Evolutionary conservation across 768 basidiomycete species (phyloP), one percentile per base, ranked within the genome.

Genomic region (Pulveroboletus sp.): DNA sequence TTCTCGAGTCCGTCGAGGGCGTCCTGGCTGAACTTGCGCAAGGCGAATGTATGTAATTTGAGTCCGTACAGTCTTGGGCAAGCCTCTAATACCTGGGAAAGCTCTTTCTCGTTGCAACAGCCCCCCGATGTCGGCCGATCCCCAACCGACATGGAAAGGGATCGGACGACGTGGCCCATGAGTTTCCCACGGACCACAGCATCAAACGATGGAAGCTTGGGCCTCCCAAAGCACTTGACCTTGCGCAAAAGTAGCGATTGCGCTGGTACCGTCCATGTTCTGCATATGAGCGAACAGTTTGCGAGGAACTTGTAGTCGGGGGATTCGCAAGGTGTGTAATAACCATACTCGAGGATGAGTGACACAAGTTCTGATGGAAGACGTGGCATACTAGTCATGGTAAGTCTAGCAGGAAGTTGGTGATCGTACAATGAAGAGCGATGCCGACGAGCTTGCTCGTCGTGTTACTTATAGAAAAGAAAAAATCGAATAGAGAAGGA

Each of bases 51-150:
- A 20, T 52, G 54, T 19, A 73, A 38, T 5, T 38, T 41, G n/a
- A 73, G 65, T 19, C 68, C 69, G 46, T 73, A 73, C 21, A 73
- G 50, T 6, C 56, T 52, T 9, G 55, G 63, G 34, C 71, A 71
- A 0, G 47, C 39, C 12, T 63, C 51, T 10, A 71, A 40, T 2
- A 64, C 10, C 13, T 43, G 27, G 35, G 40, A n/a, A 35, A 58
- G 19, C 35, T 36, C 7, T 43, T 49, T 21, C 35, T 42, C 20
- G 35, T 19, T 4, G 37, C 29, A n/a, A n/a, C n/a, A n/a, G n/a
- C n/a, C n/a, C n/a, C n/a, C n/a, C n/a, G n/a, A n/a, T n/a, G n/a
- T n/a, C n/a, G n/a, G n/a, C n/a, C n/a, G n/a, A n/a, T n/a, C n/a
- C n/a, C 58, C 56, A n/a, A 67, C 19, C 12, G 51, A 49, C 27